Evolutionary conservation across 179 eudicot genomes (phyloP), one percentile per base, ranked within the genome.

Genomic region (Drosera spatulata): DNA sequence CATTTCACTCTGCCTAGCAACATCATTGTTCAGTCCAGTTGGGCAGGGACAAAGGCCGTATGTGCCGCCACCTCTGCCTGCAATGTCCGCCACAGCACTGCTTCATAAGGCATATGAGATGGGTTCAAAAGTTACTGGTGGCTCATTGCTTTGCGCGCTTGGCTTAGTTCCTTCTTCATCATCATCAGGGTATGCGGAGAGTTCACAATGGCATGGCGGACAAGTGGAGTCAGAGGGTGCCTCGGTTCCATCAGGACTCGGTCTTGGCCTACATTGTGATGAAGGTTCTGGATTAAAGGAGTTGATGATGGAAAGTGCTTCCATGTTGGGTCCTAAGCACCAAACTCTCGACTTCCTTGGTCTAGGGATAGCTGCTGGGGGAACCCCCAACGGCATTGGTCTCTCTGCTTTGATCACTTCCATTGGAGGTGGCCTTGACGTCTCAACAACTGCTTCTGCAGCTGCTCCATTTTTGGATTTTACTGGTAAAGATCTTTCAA

Each of bases 81-180:
- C 96, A 4, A 76, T 85, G 89, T 88, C 98, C 7, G 98, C 96
- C 44, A 91, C 98, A 1, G 98, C 98, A 10, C 73, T 91, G 62
- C 83, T 91, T 10, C 98, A 91, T 62, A 91, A 91, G 68, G 98
- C 98, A 7, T 95, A 96, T 58, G 95, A 91, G 50, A 79, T 91
- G 69, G 98, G 98, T 22, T 78, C 90, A 10, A 65, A 85, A 6
- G 77, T 84, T 4, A 59, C 82, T 9, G 87, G 85, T 7, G 82
- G 82, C 14, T 91, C 98, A 0, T 64, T 88, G 43, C 83, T 91
- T 11, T 80, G 81, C 59, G 98, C 91, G 13, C 81, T 83, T 2
- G 98, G 96, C 40, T 73, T 87, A 2, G 77, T 82, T 37, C 73
- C 96, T 0, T 80, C 89, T 3, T 63, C 75, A 1, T 66, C 84